Evolutionary conservation across 2,329 filamentous ascomycete genomes (phyloP), one percentile per base, ranked within the genome.

Genomic region (Clonostachys chloroleuca): DNA sequence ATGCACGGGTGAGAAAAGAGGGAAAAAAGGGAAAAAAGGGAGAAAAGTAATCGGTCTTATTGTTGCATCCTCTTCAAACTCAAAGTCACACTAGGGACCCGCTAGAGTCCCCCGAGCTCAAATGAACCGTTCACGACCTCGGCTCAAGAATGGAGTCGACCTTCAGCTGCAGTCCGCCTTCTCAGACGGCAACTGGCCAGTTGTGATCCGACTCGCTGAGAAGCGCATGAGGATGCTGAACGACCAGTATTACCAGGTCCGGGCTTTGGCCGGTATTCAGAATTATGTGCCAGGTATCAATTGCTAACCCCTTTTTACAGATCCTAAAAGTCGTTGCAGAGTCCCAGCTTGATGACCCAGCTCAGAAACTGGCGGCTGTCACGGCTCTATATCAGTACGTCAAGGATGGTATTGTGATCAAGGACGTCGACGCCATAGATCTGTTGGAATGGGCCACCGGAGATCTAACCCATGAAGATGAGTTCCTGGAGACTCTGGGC

Each of bases 201-300:
- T 65, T 14, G 77, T 73, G 46, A 64, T 73, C 24, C 75, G 73
- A 30, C 66, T 81, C 13, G 78, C 79, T 13, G 73, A 77, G 51
- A 75, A 78, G 60, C 67, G 75, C 30, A 65, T 67, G 48, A 72
- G 71, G 53, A 60, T 66, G 2, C 68, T 67, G 40, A 77, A 78
- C 45, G 78, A 81, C 40, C 66, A 73, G 8, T 83, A 82, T 56
- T 82, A 76, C 54, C 71, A 80, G 64, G 77, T 81, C 55, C 49
- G 68, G 46, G 35, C 16, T 14, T 24, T 14, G 12, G 14, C 34
- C 9, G 12, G 7, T 42, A 30, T 33, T 33, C 7, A 16, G 40
- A 34, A 10, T 30, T 30, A 30, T 30, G 44, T 14, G 18, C 12
- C 42, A 10, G 14, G 12, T 47, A 16, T 34, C 34, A 24, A 17